Evolutionary conservation across 352 stramenopile species (phyloP).

Genomic region (Pythium periplocum): DNA sequence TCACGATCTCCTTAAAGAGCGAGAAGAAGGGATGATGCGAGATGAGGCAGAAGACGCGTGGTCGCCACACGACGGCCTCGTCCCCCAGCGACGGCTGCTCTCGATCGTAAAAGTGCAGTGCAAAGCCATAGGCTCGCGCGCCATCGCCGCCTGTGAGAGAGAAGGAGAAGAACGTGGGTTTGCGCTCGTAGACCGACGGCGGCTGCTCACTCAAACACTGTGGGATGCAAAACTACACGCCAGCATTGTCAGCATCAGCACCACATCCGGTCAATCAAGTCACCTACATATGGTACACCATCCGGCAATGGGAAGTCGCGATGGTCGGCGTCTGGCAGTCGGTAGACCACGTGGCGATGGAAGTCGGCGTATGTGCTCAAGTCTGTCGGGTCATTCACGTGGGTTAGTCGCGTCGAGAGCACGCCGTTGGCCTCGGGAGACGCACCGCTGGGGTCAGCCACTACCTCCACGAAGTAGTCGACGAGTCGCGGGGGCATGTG

Average conservation of each 20-base stretch:
- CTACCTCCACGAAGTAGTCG: slow-evolving; percentile 77
- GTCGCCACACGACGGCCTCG: slow-evolving; percentile 25
- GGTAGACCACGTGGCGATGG: slow-evolving; percentile 33
- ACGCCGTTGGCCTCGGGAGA: too few species aligned
- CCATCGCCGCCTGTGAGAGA: slow-evolving; percentile 72
- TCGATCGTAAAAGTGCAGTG: slow-evolving; percentile 48
- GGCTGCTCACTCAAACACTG: slow-evolving; percentile 35
- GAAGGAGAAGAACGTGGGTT: slow-evolving; percentile 77
- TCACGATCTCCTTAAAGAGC: slow-evolving; percentile 73
- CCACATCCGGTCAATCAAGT: too few species aligned
- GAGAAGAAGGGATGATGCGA: slow-evolving; percentile 81
- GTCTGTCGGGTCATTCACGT: too few species aligned
- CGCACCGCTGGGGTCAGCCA: slow-evolving; percentile 30
- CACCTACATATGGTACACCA: slow-evolving; percentile 59
- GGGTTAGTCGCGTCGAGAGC: too few species aligned
- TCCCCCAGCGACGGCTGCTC: slow-evolving; percentile 5
- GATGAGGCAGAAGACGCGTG: slow-evolving; percentile 68
- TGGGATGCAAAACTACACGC: slow-evolving; percentile 65
- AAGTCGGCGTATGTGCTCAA: slow-evolving; percentile 7
- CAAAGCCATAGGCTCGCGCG: slow-evolving; percentile 64
- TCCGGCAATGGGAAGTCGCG: slow-evolving; percentile 60
- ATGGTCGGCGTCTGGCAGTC: slow-evolving; percentile 44
- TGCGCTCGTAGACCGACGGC: slow-evolving; percentile 48
- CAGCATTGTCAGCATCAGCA: background rate
- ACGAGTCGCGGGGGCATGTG: slow-evolving; percentile 29